These are phyloP conservation scores for Trichosporon sp. DNA, from an alignment of 1,284 basidiomycete species.

Conservation along the genomic window DNA sequence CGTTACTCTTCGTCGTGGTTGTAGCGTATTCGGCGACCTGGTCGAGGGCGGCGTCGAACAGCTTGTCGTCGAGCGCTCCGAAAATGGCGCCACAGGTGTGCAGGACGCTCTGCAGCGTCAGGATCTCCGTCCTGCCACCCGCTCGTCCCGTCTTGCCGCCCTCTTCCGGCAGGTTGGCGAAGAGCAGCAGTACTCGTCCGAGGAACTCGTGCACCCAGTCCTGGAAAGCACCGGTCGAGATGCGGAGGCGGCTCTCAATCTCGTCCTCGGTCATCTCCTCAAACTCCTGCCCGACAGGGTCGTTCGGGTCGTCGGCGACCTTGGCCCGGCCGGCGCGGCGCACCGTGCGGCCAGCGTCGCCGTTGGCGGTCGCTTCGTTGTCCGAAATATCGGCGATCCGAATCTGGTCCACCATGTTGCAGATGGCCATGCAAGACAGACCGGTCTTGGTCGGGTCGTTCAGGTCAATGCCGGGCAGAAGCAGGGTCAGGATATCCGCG, in stretches of 20 bases:
- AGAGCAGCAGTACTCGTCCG: slow-evolving; percentile 76
- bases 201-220: slow-evolving; percentile 90
- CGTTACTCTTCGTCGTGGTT: slow-evolving; percentile 78
- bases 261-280: slow-evolving; percentile 40
- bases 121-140: slow-evolving; percentile 49
- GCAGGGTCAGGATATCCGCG: slow-evolving; percentile 80
- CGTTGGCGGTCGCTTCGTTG: slow-evolving; percentile 26
- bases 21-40: slow-evolving; percentile 73
- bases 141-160: slow-evolving; percentile 47
- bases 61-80: slow-evolving; percentile 76
- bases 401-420: slow-evolving; percentile 70
- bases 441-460: slow-evolving; percentile 88
- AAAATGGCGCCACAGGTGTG: slow-evolving; percentile 61
- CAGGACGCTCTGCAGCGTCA: slow-evolving; percentile 38
- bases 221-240: slow-evolving; percentile 42
- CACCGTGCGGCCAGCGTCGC: slow-evolving; percentile 25
- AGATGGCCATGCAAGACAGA: slow-evolving; percentile 54
- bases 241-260: slow-evolving; percentile 37
- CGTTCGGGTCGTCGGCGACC: slow-evolving; percentile 42
- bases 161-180: slow-evolving; percentile 89
- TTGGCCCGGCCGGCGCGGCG: slow-evolving; percentile 22
- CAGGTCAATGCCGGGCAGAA: slow-evolving; percentile 65
- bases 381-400: slow-evolving; percentile 56
- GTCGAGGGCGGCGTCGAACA: slow-evolving; percentile 81
- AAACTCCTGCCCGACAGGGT: slow-evolving; percentile 37